Evolutionary conservation across 2,329 filamentous ascomycete species (phyloP), one percentile per base, ranked within the genome.

Genomic region (Pseudogymnoascus sp.): DNA sequence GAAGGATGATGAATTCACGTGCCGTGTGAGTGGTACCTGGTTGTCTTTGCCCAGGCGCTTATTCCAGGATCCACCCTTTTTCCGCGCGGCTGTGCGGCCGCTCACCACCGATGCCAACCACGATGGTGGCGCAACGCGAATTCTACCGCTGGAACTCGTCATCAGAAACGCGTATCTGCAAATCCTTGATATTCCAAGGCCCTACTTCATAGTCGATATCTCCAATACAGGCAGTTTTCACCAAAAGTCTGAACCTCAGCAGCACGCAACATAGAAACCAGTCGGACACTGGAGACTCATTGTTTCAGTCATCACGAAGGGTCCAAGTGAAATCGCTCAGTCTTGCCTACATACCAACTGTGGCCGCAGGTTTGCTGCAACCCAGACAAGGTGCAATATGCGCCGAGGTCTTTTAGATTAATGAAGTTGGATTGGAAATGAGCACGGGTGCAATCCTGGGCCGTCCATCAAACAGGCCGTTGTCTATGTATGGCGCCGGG

Each of bases 401-500:
- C 25, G 46, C 25, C 46, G 25, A 56, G n/a, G 46, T 34, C 25
- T 16, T 56, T 1, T 18, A 31, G 31, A 31, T 56, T 56, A 56
- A 31, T 56, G 46, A 56, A 56, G 23, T 31, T 56, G 7, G 25
- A 34, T 56, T 16, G 46, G 46, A 56, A 56, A 60, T 60, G 59
- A 60, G 59, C 59, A 60, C 59, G 18, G 59, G 59, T 28, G 59
- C 59, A 38, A 60, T 11, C 59, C 23, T 37, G 8, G 11, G 59
- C 59, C 59, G 59, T 40, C 34, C 59, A 23, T n/a, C 59, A 31
- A 31, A 31, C 46, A n/a, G 59, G 23, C 34, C 59, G 23, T 60
- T 60, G 34, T 60, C 59, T 40, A 60, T 60, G 59, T 60, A 60
- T 60, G 59, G 59, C 34, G 59, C 34, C 34, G 37, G 59, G 37